Percentiles rank a stretch among this genome's conserved stretches.
These are phyloP conservation scores for Cercospora brassicicola DNA, from an alignment of 2,329 filamentous ascomycete species.

Conservation along the genomic window DNA sequence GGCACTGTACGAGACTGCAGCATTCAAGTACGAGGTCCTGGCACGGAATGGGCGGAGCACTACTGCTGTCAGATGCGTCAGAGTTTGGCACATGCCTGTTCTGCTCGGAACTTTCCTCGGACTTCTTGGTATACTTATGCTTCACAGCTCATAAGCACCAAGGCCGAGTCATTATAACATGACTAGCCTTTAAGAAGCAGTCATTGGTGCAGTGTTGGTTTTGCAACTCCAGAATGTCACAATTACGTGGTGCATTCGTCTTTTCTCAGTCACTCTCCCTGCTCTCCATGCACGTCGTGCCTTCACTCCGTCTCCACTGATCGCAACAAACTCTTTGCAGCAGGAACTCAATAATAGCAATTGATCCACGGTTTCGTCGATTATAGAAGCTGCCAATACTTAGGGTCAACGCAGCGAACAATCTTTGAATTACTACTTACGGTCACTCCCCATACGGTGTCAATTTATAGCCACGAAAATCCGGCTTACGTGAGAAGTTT, in stretches of 20 bases:
- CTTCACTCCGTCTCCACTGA: not conserved
- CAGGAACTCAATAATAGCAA: not conserved
- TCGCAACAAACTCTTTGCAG: not conserved
- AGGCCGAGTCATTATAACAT: not conserved
- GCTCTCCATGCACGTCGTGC: not conserved
- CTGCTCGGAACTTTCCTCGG: not conserved
- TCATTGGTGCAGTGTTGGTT: not conserved
- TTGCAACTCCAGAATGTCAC: not conserved
- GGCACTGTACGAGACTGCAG: not conserved
- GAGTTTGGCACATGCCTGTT: not conserved
- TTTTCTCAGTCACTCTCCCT: not conserved
- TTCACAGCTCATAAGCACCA: not conserved
- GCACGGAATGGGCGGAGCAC: not conserved
- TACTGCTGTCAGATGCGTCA: not conserved
- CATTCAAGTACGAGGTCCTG: not conserved
- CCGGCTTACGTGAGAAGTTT: not conserved
- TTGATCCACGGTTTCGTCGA: not conserved
- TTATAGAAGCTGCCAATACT: not conserved
- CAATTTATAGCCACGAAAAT: not conserved
- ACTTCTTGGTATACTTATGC: not conserved
- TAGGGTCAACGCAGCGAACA: not conserved
- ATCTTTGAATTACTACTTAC: not conserved
- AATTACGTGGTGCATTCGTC: not conserved
- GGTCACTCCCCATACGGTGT: not conserved
- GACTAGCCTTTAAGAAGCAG: not conserved